Evolutionary conservation across 116 monocot genomes (phyloP), one percentile per base, ranked within the genome.

Genomic region (Zostera marina): DNA sequence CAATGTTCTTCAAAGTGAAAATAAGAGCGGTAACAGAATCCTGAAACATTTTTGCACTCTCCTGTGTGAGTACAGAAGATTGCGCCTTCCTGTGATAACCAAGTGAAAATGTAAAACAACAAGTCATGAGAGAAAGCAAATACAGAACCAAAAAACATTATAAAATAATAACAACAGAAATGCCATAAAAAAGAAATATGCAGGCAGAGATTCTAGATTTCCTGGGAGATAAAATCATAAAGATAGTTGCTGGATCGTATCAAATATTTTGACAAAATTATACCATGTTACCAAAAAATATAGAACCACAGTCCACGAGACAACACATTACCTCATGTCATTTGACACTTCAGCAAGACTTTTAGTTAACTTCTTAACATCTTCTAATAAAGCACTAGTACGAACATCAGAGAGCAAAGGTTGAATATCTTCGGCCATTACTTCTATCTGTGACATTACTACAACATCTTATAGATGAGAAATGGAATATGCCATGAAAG

Each of bases 381-480:
- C 82, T 68, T 84, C 82, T 60, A 94, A 42, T 26, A 94, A 62
- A 21, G 74, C 55, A 65, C 88, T 77, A 47, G 75, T 73, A 61
- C 79, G 81, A 63, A 94, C 79, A 53, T 94, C 84, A 56, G 71
- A 72, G 59, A 94, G 79, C 70, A 94, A 64, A 52, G 94, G 88
- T 58, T 78, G 76, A 53, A 94, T 71, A 67, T 84, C 77, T 85
- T 85, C 82, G 45, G 74, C 64, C 72, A 88, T 77, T 44, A 61
- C 76, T 74, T 94, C 94, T 66, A 88, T 74, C 94, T 93, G 71
- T 77, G 59, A 67, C 70, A 74, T 72, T 53, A 79, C 53, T 76
- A 72, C 19, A 72, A 68, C 44, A 41, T 61, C n/a, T 61, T 45
- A 21, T n/a, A 44, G 8, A 25, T 61, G 46, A 61, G 47, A 47